Base-by-base conservation (phyloP, 2,329 filamentous ascomycete species). In the Gliomastix tumulicola region DNA sequence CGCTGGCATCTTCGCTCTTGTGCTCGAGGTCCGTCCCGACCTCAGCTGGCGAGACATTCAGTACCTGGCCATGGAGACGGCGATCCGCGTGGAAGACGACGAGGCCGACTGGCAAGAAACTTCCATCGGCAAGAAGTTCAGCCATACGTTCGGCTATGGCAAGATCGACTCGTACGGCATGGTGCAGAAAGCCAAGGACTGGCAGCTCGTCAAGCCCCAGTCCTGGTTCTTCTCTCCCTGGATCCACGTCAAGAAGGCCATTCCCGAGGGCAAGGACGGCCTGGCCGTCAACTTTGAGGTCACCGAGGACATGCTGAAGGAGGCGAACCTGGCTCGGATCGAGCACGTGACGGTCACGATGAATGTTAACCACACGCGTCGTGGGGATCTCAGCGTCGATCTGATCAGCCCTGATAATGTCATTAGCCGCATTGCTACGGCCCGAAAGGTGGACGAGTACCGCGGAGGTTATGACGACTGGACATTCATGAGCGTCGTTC, bases 401-500 rank as follows among this genome's bases (percentile, higher is more conserved):
- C 68, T 98, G 32, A 77, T 86, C 53, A 95, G 88, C 49, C 92
- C 92, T 1, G 69, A 77, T 21, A 85, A 87, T 9, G 65, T 96
- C 40, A 69, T 88, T 44, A 95, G 88, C 54, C 82, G 95, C 53
- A 76, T 98, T 36, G 84, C 89, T 5, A 84, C 81, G 11, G 68
- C 82, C 3, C 83, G 92, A 45, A 72, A 72, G 41, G 60, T 76
- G 17, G 92, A 98, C 57, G 66, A 72, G 2, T 74, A 72, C 23
- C 55, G 63, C 1, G 60, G 63, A 17, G 92, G 92, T 8, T 98
- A 97, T 56, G 66, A 81, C 25, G 88, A 97, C 62, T 98, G 92
- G 92, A 97, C 90, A 0, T 98, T 98, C 52, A 98, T 98, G 92
- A 94, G 83, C 43, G 92, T 98, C 25, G 89, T 82, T 44, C 92